These are phyloP conservation scores for Candida mesenterica DNA, from an alignment of 1,139 yeast species.

Conservation along the genomic window DNA sequence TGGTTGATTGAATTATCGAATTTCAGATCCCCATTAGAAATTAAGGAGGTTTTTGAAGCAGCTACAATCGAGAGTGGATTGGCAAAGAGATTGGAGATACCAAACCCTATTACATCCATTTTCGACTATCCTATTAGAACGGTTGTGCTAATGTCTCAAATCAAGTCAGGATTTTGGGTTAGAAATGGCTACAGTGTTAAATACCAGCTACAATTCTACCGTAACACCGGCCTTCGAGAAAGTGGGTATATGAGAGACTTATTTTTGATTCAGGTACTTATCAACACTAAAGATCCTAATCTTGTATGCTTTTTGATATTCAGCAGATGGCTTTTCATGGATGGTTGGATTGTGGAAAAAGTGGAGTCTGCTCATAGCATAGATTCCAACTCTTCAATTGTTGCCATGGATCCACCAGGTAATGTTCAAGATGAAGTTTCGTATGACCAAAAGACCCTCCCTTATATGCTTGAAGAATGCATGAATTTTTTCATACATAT, in stretches of 20 bases:
- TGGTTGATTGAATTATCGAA: conserved; percentile 63
- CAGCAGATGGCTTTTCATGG: conserved; percentile 70
- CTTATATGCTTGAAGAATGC: conserved; percentile 76
- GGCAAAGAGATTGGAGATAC: conserved; percentile 14
- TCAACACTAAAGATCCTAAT: conserved; percentile 58
- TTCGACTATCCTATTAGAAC: conserved; percentile 80
- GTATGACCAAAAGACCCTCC: conserved; percentile 48
- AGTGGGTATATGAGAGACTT: conserved; percentile 78
- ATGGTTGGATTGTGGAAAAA: conserved; percentile 32
- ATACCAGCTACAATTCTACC: conserved; percentile 76
- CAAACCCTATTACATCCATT: conserved; percentile 30
- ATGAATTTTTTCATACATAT: conserved; percentile 66
- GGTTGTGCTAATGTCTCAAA: conserved; percentile 54
- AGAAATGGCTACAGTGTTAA: conserved; percentile 66
- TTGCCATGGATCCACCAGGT: background rate
- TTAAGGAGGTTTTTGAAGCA: conserved; percentile 18
- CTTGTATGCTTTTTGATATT: conserved; percentile 59
- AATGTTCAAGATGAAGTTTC: conserved; percentile 17
- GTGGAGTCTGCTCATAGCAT: conserved; percentile 6
- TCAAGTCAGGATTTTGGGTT: conserved; percentile 60
- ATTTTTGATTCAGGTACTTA: conserved; percentile 65
- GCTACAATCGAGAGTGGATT: conserved; percentile 12
- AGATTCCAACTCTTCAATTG: background rate
- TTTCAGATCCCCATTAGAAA: conserved; percentile 23
- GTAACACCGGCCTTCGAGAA: conserved; percentile 80